Base-by-base conservation (phyloP, 176 grass and related monocot genomes). In the Juncus effusus region DNA sequence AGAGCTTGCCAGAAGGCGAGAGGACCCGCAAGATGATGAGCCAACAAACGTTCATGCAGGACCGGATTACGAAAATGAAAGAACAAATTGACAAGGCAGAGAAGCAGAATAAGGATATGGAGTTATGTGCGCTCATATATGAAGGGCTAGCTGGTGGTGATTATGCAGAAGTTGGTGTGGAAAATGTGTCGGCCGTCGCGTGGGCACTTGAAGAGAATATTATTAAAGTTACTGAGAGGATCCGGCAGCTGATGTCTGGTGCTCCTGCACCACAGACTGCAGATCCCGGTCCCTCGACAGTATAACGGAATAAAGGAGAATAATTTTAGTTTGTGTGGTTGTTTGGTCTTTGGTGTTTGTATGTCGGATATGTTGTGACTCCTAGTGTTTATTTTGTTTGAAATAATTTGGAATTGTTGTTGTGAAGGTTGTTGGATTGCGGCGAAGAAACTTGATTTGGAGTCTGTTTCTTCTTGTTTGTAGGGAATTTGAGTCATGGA, bases 11-110 rank as follows among this genome's bases (percentile, higher is more conserved):
- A 0, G 54, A 72, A 40, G 2, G 16, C 0, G 68, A 72, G 53
- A 12, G 68, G 15, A 44, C 9, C 8, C 68, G 68, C 37, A 72
- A 72, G 42, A 72, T 58, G n/a, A 59, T 8, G n/a, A 59, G 28
- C 7, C 54, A 72, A 16, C 5, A 28, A 16, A 14, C 38, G 10
- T 72, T 72, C 57, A 42, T 72, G 68, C 38, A 44, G 6, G 68
- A 12, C n/a, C 68, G 53, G 7, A 40, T 59, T 28, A 52, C 9
- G 1, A 13, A 14, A 9, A 7, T 45, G 14, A 47, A 11, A 39
- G 7, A 59, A 2, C 54, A 72, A 16, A 10, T 72, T 0, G 53
- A 4, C 5, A 47, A 36, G 28, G n/a, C 1, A 35, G 68, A 42
- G 4, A 45, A 19, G 12, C 38, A 59, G 1, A 57, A 59, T 10